A percentile compares a stretch with the other conserved stretches of the same genome.
phyloP scores from a whole-genome alignment of 1,284 basidiomycete genomes.

The Boletus subluridellus region DNA sequence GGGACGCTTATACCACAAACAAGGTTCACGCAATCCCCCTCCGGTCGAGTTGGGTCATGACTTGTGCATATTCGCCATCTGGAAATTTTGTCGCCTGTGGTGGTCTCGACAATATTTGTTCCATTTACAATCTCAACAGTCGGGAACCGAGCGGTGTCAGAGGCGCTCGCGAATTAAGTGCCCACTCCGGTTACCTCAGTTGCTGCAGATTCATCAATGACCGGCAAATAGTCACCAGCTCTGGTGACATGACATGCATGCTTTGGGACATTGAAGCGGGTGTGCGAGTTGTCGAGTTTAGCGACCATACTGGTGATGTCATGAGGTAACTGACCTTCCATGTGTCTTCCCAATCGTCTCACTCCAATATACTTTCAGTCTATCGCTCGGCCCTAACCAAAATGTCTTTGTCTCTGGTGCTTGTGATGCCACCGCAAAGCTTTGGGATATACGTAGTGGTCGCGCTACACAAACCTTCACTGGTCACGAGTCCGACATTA shows the following conservation, averaged over 20 bases:
- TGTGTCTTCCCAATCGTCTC: conserved; percentile 10
- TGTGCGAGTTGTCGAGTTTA: conserved; percentile 93
- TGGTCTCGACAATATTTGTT: conserved; percentile 98
- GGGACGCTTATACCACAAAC: conserved; percentile 99
- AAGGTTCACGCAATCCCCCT: conserved; percentile 99
- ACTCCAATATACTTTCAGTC: conserved; percentile 44
- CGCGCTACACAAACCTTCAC: conserved; percentile 98
- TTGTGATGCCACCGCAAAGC: conserved; percentile 95
- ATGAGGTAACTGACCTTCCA: conserved; percentile 71
- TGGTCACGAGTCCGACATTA: conserved; percentile 98
- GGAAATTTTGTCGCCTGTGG: conserved; percentile 98
- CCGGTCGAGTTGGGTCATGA: conserved; percentile 99
- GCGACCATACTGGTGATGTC: conserved; percentile 98
- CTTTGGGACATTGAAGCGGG: conserved; percentile 99
- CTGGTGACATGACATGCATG: conserved; percentile 99
- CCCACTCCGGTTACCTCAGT: conserved; percentile 95
- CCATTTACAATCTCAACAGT: conserved; percentile 90
- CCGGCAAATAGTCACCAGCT: conserved; percentile 94
- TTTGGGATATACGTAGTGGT: conserved; percentile 98
- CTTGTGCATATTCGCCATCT: conserved; percentile 96
- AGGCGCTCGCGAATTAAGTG: conserved; percentile 86
- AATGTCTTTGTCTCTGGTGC: conserved; percentile 98
- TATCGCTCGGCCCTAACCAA: conserved; percentile 91
- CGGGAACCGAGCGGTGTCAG: conserved; percentile 69
- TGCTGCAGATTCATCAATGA: conserved; percentile 99